A percentile compares a stretch with the other conserved stretches of the same genome.
These are phyloP conservation scores for Gloeophyllum trabeum DNA, from an alignment of 768 basidiomycete genomes.

Conservation along the genomic window DNA sequence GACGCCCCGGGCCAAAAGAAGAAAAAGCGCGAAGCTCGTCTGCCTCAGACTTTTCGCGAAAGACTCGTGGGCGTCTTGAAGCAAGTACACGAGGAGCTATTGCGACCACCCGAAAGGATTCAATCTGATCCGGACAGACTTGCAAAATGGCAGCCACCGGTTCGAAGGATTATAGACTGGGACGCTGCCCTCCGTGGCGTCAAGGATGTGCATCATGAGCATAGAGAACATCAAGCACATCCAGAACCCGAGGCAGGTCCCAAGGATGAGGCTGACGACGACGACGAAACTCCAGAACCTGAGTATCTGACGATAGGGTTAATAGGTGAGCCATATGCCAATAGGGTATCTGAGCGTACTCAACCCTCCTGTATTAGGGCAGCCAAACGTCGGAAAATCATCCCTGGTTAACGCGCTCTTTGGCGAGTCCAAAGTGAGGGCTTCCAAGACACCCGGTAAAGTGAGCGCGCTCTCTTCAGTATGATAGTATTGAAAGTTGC, in stretches of 20 bases:
- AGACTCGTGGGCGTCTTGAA: conserved; percentile 55
- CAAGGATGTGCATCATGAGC: neutral
- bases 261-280: conserved; percentile 16
- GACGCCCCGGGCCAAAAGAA: conserved; percentile 31
- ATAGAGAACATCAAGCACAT: too few species aligned
- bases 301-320: conserved; percentile 42
- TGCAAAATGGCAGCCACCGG: conserved; percentile 51
- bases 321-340: too few species aligned
- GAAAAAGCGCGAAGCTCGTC: conserved; percentile 45
- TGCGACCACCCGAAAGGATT: conserved; percentile 56
- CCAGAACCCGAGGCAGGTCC: too few species aligned
- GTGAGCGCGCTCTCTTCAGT: conserved; percentile 19
- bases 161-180: conserved; percentile 69
- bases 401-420: conserved; percentile 88
- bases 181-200: conserved; percentile 29
- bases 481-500: too few species aligned
- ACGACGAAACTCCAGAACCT: conserved; percentile 21
- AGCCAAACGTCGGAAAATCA: conserved; percentile 95
- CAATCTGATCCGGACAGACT: conserved; percentile 33
- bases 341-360: neutral
- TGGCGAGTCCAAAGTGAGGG: conserved; percentile 64
- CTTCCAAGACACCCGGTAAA: conserved; percentile 83
- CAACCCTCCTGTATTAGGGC: conserved; percentile 34
- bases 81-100: conserved; percentile 53
- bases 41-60: conserved; percentile 55